Evolutionary conservation across 805 yeast species (phyloP).

Genomic region (Kazachstania psychrophila): DNA sequence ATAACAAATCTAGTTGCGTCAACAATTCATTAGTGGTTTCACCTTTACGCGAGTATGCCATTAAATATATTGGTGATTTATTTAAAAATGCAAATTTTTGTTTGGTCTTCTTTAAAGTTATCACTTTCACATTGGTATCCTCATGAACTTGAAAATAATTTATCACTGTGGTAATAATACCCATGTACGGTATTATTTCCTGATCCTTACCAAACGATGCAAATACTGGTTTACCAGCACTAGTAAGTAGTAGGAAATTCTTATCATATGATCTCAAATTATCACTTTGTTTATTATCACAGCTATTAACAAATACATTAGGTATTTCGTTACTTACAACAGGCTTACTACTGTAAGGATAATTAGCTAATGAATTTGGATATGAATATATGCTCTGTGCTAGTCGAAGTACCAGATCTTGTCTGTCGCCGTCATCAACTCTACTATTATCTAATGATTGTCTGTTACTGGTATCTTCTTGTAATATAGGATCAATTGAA

Average conservation of each 20-base stretch:
- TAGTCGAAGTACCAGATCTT: conserved; percentile 7
- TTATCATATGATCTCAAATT: conserved; percentile 31
- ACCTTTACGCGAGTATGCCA: conserved; percentile 53
- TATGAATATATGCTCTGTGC: conserved; percentile 17
- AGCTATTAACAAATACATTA: conserved; percentile 11
- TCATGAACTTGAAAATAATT: conserved; percentile 49
- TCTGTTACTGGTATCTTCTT: background rate
- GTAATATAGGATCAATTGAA: background rate
- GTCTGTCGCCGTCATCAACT: background rate
- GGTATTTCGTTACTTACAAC: conserved; percentile 27
- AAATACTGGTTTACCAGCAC: conserved; percentile 85
- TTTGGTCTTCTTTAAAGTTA: conserved; percentile 27
- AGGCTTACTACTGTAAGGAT: conserved; percentile 8
- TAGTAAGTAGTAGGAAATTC: conserved; percentile 69
- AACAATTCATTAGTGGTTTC: conserved; percentile 45
- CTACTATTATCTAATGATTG: background rate
- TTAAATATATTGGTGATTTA: conserved; percentile 60
- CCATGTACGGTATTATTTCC: conserved; percentile 56
- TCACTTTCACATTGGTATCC: conserved; percentile 34
- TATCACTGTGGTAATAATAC: conserved; percentile 70
- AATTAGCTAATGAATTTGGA: conserved; percentile 9
- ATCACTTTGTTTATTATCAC: background rate
- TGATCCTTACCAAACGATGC: conserved; percentile 68
- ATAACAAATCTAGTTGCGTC: conserved; percentile 61
- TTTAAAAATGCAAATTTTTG: conserved; percentile 46